Percentiles rank a stretch among this genome's conserved stretches.
phyloP scores from a whole-genome alignment of 179 eudicot species.

The Heliamphora ciliata region DNA sequence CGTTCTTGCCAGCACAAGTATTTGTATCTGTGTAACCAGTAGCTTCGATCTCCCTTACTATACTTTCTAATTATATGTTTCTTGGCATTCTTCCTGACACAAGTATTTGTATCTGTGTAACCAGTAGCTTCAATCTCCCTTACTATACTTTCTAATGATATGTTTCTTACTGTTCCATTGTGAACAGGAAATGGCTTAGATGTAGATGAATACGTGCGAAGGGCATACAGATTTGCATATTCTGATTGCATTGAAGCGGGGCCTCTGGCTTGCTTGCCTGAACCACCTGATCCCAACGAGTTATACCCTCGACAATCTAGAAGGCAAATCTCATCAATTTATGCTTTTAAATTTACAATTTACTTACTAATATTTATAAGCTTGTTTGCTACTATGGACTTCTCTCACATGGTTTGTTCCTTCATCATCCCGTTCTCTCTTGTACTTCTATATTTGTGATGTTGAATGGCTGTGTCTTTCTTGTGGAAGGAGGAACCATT shows the following conservation, averaged over 20 bases:
- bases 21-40: no score
- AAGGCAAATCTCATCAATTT: constrained; percentile 47
- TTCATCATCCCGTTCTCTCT: constrained; percentile 3
- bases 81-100: background rate
- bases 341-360: background rate
- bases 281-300: constrained; percentile 92
- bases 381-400: background rate
- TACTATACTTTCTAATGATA: background rate
- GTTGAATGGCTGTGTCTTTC: background rate
- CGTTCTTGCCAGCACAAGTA: no score
- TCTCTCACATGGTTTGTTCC: background rate
- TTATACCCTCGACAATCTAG: constrained; percentile 85
- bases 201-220: constrained; percentile 95
- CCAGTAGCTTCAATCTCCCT: background rate
- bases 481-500: background rate
- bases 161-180: constrained; percentile 13
- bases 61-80: background rate
- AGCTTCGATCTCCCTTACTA: background rate
- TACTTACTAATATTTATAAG: background rate
- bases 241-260: constrained; percentile 96
- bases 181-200: constrained; percentile 86
- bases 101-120: no score
- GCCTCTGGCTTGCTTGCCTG: constrained; percentile 83
- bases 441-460: background rate
- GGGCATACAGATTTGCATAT: constrained; percentile 90